Percentiles rank a stretch among this genome's conserved stretches.
Evolutionary conservation across 305 asterid species (phyloP).

Genomic region (Galium porrigens): DNA sequence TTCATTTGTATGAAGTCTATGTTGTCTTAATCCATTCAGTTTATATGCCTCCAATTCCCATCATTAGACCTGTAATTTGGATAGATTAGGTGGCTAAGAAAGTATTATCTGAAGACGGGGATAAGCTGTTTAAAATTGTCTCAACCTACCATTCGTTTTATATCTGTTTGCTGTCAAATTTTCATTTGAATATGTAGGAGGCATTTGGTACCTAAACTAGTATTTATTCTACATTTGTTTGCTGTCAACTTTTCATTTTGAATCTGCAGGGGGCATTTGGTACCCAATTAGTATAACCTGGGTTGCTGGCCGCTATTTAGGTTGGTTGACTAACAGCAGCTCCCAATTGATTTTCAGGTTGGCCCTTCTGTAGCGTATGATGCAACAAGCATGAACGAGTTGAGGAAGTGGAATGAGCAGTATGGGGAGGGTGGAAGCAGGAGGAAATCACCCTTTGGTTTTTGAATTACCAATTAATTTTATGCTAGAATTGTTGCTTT

Average conservation of each 20-base stretch:
- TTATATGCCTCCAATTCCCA: background rate
- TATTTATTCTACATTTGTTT: background rate
- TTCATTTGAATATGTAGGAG: background rate
- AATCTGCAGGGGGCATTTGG: no score
- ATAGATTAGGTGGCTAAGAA: background rate
- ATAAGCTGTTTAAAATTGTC: background rate
- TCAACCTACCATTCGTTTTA: background rate
- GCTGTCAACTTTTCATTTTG: no score
- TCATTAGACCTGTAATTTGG: background rate
- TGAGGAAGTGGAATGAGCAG: constrained; percentile 93
- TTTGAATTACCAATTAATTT: constrained; percentile 20
- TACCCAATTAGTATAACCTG: background rate
- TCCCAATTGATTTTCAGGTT: constrained; percentile 34
- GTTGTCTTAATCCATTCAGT: background rate
- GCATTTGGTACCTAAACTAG: background rate
- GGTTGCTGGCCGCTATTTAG: background rate
- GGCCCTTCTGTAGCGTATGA: constrained; percentile 97
- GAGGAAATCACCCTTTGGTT: constrained; percentile 76
- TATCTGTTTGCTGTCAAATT: background rate
- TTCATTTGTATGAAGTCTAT: background rate
- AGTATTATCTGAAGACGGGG: background rate
- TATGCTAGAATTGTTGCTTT: background rate
- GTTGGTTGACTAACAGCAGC: background rate
- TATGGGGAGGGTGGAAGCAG: constrained; percentile 98
- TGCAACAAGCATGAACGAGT: constrained; percentile 89